These are phyloP conservation scores for Beauveria scarabaeidicola DNA, from an alignment of 2,329 filamentous ascomycete genomes.

Conservation along the genomic window DNA sequence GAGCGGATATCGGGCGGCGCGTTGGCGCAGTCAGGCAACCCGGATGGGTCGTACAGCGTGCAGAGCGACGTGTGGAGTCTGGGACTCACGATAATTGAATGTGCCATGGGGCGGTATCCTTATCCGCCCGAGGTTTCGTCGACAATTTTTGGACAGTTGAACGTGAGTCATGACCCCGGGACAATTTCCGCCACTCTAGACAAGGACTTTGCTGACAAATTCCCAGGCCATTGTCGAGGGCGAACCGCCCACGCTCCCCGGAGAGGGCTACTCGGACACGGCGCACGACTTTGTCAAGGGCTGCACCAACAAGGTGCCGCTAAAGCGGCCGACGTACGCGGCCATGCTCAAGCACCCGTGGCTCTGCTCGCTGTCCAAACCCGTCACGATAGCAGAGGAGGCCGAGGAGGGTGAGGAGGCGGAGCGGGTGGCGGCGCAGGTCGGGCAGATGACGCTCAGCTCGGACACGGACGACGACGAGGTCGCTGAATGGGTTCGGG, in stretches of 20 bases:
- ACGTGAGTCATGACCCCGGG: constrained; percentile 55
- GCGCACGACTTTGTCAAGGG: constrained; percentile 81
- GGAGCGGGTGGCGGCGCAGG: constrained; percentile 31
- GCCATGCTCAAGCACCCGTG: constrained; percentile 85
- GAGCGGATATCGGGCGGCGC: constrained; percentile 87
- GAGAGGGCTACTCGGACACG: constrained; percentile 65
- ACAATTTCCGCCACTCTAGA: background rate
- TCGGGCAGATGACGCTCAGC: constrained; percentile 35
- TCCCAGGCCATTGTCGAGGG: constrained; percentile 90
- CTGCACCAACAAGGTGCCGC: constrained; percentile 88
- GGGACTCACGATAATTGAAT: constrained; percentile 90
- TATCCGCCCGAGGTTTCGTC: constrained; percentile 96
- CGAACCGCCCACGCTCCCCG: constrained; percentile 81
- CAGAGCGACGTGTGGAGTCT: constrained; percentile 98
- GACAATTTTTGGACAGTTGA: constrained; percentile 96
- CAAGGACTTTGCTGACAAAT: constrained; percentile 9
- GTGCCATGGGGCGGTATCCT: constrained; percentile 86
- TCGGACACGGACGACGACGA: constrained; percentile 57
- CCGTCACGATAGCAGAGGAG: constrained; percentile 64
- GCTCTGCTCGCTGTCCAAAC: constrained; percentile 68
- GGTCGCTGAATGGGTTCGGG: constrained; percentile 76
- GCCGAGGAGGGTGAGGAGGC: constrained; percentile 52
- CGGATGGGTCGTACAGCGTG: constrained; percentile 86
- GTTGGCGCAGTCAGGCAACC: constrained; percentile 58
- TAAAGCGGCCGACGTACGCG: constrained; percentile 85